Conservation (phyloP, 495 filamentous ascomycete genomes). For the Aspergillus nanangensis region DNA sequence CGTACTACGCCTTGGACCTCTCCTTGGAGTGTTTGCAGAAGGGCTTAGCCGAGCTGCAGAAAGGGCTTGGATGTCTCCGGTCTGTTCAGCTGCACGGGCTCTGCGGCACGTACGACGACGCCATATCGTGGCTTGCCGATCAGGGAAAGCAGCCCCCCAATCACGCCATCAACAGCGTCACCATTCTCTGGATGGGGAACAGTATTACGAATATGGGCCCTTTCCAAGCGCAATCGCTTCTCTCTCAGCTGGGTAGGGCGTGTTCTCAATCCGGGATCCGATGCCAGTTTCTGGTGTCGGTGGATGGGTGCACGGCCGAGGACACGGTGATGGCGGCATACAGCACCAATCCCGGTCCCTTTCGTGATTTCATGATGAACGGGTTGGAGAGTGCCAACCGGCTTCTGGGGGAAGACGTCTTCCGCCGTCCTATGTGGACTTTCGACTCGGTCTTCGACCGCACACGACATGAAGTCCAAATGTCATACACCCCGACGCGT, state of each 20-base stretch:
- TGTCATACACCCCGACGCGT: background rate
- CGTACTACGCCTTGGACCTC: background rate
- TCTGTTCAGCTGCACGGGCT: background rate
- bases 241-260: background rate
- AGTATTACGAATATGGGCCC: background rate
- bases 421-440: background rate
- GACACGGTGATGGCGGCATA: background rate
- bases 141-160: background rate
- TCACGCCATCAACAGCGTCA: no score
- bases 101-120: background rate
- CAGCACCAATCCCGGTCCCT: background rate
- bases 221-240: background rate
- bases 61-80: background rate
- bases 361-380: background rate
- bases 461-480: background rate
- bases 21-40: background rate
- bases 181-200: constrained; percentile 1
- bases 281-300: background rate
- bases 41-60: background rate
- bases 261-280: background rate
- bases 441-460: background rate
- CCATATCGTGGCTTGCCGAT: background rate
- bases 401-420: background rate
- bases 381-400: background rate
- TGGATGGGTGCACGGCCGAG: background rate